Base-by-base conservation (phyloP, 176 grass and related monocot species). In the Bothriochloa decipiens region DNA sequence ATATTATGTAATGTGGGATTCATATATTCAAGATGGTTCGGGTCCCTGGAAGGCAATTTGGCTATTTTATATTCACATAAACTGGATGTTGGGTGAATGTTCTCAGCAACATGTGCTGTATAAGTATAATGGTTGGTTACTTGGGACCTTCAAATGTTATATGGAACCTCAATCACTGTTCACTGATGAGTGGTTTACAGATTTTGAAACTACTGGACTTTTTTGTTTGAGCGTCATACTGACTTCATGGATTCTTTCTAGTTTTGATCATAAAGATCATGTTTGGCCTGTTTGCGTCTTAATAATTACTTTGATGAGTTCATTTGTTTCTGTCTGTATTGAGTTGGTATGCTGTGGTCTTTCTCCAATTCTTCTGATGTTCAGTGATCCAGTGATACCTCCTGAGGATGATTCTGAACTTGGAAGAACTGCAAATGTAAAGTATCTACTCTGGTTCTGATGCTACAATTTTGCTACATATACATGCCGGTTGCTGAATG, bases 1-100 rank as follows among this genome's bases (percentile, higher is more conserved):
- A 32, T 32, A 69, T 20, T 74, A 45, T 74, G 46, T 83, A 86
- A 75, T 86, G 55, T 69, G 75, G 50, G 50, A 80, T 80, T 70
- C 63, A 42, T 83, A 72, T 74, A 60, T 23, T 77, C 20, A 86
- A 78, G 55, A 68, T 68, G 66, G n/a, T 60, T 67, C 64, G n/a
- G 55, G 8, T 23, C 55, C 8, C 8, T 5, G 11, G 69, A 58
- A 16, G 27, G 6, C 67, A 41, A 23, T 83, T 50, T 85, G 20
- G 57, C 26, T 15, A 69, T 67, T 67, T 74, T 49, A 8, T 78
- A 12, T 78, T 36, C 36, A 28, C 45, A 74, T 52, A 70, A 85
- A 32, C 35, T 78, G 37, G 83, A 47, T 82, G 45, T 28, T 74
- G 57, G 66, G 57, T 78, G 79, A 60, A 67, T 80, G 32, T 68